phyloP scores from a whole-genome alignment of 257 asterid genomes.

The Fraxinus quadrangulata region DNA sequence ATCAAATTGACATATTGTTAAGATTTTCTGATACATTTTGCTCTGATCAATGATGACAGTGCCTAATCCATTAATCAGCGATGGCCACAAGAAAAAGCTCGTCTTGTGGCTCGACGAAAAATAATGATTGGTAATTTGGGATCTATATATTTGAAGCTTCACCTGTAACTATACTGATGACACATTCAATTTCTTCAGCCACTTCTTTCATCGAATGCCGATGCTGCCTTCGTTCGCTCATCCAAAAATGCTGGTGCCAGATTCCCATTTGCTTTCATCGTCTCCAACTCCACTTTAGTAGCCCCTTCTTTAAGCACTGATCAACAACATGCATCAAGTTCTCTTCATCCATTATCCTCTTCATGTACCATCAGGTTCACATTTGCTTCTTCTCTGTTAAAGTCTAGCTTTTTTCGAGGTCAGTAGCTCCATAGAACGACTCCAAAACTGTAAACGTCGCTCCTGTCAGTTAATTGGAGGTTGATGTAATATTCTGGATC shows the following conservation, averaged over 20 bases:
- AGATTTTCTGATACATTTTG: not conserved
- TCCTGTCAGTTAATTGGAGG: conserved; percentile 49
- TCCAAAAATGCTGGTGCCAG: conserved; percentile 59
- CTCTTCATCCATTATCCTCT: conserved; percentile 46
- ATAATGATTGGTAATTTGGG: not conserved
- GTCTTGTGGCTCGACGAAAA: not conserved
- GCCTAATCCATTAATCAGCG: not conserved
- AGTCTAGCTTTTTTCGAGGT: conserved; percentile 55
- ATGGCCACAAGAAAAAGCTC: not conserved
- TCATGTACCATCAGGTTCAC: conserved; percentile 68
- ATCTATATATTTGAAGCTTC: conserved; percentile 27
- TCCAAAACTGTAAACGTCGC: conserved; percentile 72
- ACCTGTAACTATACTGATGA: conserved; percentile 47
- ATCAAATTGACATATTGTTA: not conserved
- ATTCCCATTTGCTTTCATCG: conserved; percentile 62
- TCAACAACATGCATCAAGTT: conserved; percentile 49
- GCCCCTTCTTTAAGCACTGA: conserved; percentile 48
- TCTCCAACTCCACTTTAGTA: conserved; percentile 50
- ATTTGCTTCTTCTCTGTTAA: conserved; percentile 56
- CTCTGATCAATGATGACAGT: not conserved
- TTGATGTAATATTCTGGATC: conserved; percentile 65
- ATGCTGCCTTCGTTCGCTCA: conserved; percentile 50
- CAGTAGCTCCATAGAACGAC: conserved; percentile 56
- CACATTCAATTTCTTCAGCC: conserved; percentile 62
- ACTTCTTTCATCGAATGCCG: conserved; percentile 76